Evolutionary conservation across 202 grass and related monocot species (phyloP).

Genomic region (Dendrocalamus latiflorus): DNA sequence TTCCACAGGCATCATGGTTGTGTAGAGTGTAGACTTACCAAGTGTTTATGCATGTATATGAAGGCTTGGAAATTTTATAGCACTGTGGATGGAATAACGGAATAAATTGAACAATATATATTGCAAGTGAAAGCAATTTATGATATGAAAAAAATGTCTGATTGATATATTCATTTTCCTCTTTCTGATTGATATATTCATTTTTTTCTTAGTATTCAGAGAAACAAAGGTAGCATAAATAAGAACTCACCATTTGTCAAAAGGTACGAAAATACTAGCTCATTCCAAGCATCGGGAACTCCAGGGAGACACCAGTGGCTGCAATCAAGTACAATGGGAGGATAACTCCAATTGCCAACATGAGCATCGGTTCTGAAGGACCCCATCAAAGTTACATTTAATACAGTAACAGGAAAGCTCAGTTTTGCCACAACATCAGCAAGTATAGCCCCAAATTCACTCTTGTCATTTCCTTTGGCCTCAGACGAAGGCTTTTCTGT

Average conservation of each 20-base stretch:
- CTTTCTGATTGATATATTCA: too few species aligned
- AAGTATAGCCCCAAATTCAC: conserved; percentile 77
- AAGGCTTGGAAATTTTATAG: background rate
- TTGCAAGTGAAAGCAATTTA: background rate
- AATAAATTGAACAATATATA: background rate
- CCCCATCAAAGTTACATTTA: conserved; percentile 94
- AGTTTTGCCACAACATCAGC: conserved; percentile 51
- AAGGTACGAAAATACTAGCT: conserved; percentile 79
- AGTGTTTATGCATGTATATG: background rate
- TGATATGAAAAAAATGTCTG: background rate
- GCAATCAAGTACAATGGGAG: conserved; percentile 83
- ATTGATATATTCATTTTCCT: background rate
- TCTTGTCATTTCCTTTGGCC: conserved; percentile 66
- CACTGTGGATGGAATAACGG: background rate
- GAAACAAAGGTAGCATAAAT: conserved; percentile 17
- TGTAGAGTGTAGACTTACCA: background rate
- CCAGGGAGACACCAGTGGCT: conserved; percentile 98
- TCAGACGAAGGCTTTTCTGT: conserved; percentile 72
- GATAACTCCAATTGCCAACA: conserved; percentile 82
- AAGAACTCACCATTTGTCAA: conserved; percentile 52
- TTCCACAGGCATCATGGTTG: background rate
- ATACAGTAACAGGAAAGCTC: conserved; percentile 59
- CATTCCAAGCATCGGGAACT: conserved; percentile 96
- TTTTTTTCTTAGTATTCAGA: background rate
- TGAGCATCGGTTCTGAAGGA: conserved; percentile 88